Conservation (phyloP, 352 stramenopile species). For the Phytopythium delawarense region DNA sequence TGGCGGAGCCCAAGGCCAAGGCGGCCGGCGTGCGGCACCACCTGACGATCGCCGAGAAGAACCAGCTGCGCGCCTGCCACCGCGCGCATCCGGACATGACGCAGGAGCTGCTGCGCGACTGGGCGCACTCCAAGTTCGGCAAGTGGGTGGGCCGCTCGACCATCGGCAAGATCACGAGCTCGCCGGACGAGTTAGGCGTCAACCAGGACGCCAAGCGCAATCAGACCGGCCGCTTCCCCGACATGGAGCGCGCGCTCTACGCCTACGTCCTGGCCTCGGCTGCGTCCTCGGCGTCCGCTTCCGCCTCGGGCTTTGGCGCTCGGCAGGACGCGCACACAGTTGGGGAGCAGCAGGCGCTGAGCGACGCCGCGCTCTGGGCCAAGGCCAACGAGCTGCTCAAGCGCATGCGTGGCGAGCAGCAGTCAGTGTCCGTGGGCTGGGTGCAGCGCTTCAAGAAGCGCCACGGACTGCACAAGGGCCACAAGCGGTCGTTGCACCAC, state of each 20-base stretch:
- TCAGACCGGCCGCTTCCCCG: slow-evolving; percentile 29
- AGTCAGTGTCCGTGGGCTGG: slow-evolving; percentile 28
- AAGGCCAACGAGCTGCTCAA: slow-evolving; percentile 37
- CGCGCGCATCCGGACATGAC: slow-evolving; percentile 23
- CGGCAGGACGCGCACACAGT: background rate
- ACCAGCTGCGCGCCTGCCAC: slow-evolving; percentile 24
- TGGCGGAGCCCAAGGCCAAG: slow-evolving; percentile 2
- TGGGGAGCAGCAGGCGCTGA: slow-evolving; percentile 10
- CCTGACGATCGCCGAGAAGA: slow-evolving; percentile 37
- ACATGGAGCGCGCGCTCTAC: slow-evolving; percentile 27
- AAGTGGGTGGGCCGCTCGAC: slow-evolving; percentile 38
- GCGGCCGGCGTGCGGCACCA: slow-evolving; percentile 22
- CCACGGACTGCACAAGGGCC: slow-evolving; percentile 25
- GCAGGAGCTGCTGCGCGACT: slow-evolving; percentile 37
- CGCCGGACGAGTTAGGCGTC: slow-evolving; percentile 21
- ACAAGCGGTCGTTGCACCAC: slow-evolving; percentile 2
- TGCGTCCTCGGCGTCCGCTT: background rate
- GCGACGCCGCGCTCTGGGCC: slow-evolving; percentile 22
- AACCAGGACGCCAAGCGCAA: slow-evolving; percentile 27
- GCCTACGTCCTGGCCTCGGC: slow-evolving; percentile 11
- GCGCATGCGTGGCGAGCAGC: slow-evolving; percentile 7
- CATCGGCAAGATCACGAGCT: slow-evolving; percentile 27
- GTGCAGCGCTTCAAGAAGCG: slow-evolving; percentile 35
- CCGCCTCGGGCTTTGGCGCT: too few relatives aligned
- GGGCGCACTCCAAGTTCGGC: slow-evolving; percentile 20